Evolutionary conservation across 2,329 filamentous ascomycete species (phyloP).

Genomic region (Verticillium tricorpus): DNA sequence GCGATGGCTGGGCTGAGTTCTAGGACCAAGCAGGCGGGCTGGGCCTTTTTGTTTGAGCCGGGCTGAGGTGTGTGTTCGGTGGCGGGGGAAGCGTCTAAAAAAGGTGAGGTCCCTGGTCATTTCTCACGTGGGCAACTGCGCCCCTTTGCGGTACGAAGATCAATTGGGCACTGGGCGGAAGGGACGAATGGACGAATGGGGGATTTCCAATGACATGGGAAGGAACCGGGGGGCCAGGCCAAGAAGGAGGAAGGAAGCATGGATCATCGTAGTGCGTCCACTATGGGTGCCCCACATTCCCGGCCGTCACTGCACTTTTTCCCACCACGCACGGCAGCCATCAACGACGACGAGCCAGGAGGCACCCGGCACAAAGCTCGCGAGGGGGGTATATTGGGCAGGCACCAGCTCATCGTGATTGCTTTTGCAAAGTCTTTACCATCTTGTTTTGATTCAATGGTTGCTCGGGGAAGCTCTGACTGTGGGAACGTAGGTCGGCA

Average conservation of each 20-base stretch:
- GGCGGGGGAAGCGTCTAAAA: neutral
- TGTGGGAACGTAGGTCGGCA: neutral
- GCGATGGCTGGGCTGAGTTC: neutral
- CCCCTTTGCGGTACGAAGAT: neutral
- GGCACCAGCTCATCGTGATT: neutral
- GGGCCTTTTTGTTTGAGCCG: neutral
- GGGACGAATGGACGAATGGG: neutral
- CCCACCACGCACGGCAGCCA: neutral
- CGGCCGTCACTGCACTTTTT: neutral
- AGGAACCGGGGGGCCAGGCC: neutral
- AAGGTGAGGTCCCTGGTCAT: neutral
- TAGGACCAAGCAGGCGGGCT: neutral
- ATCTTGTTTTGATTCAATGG: neutral
- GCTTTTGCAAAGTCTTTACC: neutral
- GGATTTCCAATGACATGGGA: neutral
- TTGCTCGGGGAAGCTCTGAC: neutral
- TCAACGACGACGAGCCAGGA: neutral
- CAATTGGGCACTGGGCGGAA: neutral
- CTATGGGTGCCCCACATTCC: neutral
- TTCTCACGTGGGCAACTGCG: neutral
- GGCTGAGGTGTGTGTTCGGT: neutral
- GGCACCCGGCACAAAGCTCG: neutral
- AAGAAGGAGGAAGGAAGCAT: neutral
- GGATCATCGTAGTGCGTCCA: neutral
- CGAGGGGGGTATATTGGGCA: neutral